These are phyloP conservation scores for Sphagnurus paluster DNA, from an alignment of 1,284 basidiomycete species.

Conservation along the genomic window DNA sequence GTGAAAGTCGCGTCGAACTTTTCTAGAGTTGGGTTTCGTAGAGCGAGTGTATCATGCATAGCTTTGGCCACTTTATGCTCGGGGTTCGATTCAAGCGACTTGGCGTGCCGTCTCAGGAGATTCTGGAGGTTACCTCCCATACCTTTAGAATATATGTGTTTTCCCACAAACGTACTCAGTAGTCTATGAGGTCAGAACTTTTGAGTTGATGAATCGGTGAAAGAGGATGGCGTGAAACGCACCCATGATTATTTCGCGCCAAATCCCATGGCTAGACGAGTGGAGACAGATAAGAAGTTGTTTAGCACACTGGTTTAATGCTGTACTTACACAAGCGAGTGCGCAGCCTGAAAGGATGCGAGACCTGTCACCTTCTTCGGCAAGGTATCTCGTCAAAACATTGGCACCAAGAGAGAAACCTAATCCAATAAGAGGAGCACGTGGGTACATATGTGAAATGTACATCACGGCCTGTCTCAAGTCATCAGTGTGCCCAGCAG, in stretches of 20 bases:
- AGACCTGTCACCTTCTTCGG: conserved; percentile 79
- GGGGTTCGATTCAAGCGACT: conserved; percentile 50
- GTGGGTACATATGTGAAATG: conserved; percentile 74
- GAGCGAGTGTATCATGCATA: conserved; percentile 41
- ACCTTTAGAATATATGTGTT: conserved; percentile 77
- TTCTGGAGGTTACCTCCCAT: conserved; percentile 80
- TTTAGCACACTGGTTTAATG: conserved; percentile 7
- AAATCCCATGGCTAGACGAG: conserved; percentile 76
- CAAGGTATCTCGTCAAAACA: conserved; percentile 89
- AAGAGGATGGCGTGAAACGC: conserved; percentile 19
- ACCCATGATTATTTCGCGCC: conserved; percentile 58
- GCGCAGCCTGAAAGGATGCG: conserved; percentile 78
- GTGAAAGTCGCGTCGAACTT: conserved; percentile 73
- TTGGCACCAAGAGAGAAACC: conserved; percentile 96
- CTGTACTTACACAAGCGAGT: conserved; percentile 71
- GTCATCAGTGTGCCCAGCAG: conserved; percentile 85
- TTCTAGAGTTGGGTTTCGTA: conserved; percentile 56
- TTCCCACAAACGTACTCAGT: conserved; percentile 62
- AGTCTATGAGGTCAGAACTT: conserved; percentile 43
- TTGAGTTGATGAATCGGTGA: conserved; percentile 12
- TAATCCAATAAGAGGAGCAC: conserved; percentile 81
- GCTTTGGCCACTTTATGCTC: conserved; percentile 52
- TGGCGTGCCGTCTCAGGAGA: conserved; percentile 64
- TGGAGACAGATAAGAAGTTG: conserved; percentile 8
- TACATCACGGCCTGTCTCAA: conserved; percentile 80